Evolutionary conservation across 805 yeast species (phyloP).

Genomic region (Myxozyma vanderwaltii): DNA sequence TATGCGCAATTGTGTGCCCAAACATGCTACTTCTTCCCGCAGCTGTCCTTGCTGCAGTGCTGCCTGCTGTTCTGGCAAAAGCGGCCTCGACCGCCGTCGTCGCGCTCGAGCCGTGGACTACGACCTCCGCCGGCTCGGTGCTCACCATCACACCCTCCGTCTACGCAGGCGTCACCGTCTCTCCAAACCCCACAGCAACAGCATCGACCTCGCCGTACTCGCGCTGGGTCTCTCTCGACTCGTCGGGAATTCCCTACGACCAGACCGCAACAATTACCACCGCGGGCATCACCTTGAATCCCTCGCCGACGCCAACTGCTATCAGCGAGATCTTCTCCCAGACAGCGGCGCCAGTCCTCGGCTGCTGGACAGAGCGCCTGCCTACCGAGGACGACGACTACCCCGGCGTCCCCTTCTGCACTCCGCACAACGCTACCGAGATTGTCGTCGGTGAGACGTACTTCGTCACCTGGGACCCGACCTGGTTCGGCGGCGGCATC

Average conservation of each 20-base stretch:
- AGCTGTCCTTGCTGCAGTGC: background rate
- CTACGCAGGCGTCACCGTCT: conserved; percentile 58
- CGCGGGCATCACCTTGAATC: conserved; percentile 1
- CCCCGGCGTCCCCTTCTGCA: conserved; percentile 49
- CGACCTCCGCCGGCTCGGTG: conserved; percentile 30
- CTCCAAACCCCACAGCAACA: conserved; percentile 44
- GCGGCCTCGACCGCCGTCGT: conserved; percentile 9
- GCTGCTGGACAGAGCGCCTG: conserved; percentile 19
- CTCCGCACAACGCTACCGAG: conserved; percentile 48
- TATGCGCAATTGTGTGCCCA: too few species aligned
- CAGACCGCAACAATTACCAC: conserved; percentile 8
- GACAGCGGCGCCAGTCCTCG: conserved; percentile 21
- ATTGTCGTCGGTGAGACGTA: conserved; percentile 52
- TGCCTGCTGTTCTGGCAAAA: background rate
- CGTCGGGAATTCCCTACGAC: conserved; percentile 49
- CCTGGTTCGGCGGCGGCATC: conserved; percentile 45
- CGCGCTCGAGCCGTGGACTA: conserved; percentile 29
- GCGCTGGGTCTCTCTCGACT: conserved; percentile 50
- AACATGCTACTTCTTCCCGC: background rate
- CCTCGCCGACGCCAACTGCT: conserved; percentile 13
- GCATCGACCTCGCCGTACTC: conserved; percentile 43
- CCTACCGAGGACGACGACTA: conserved; percentile 21
- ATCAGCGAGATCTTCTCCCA: conserved; percentile 9
- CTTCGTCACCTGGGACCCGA: conserved; percentile 55
- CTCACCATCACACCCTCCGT: conserved; percentile 63